Evolutionary conservation across 108 stramenopile genomes (phyloP).

Genomic region (Skeletonema menzelii): DNA sequence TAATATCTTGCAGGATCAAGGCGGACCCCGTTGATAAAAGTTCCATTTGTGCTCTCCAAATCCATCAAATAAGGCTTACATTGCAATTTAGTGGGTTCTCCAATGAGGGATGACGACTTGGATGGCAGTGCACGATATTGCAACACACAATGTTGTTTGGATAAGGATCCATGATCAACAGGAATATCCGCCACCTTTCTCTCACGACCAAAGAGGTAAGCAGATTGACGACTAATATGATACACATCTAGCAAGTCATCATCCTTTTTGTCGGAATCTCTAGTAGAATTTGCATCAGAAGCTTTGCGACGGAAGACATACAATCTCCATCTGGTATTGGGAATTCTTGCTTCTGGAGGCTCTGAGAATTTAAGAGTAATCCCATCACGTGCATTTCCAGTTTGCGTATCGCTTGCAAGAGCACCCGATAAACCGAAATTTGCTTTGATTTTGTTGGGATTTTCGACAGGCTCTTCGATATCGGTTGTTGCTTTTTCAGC

Average conservation of each 20-base stretch:
- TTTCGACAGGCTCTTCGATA: conserved; percentile 12
- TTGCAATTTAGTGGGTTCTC: conserved; percentile 31
- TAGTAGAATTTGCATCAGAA: not conserved
- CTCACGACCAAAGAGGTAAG: conserved; percentile 94
- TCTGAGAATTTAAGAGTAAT: conserved; percentile 93
- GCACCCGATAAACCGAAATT: conserved; percentile 97
- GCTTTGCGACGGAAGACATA: conserved; percentile 85
- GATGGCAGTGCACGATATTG: conserved; percentile 86
- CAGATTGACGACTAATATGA: conserved; percentile 87
- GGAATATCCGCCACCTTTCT: conserved; percentile 87
- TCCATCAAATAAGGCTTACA: conserved; percentile 97
- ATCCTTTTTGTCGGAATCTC: conserved; percentile 1
- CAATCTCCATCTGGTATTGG: conserved; percentile 91
- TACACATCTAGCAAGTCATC: conserved; percentile 75
- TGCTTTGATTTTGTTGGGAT: conserved; percentile 61
- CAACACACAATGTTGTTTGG: conserved; percentile 95
- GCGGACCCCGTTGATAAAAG: conserved; percentile 89
- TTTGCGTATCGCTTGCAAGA: conserved; percentile 83
- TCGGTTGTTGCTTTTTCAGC: not conserved
- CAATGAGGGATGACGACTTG: conserved; percentile 14
- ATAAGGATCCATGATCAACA: conserved; percentile 82
- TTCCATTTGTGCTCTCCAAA: conserved; percentile 95
- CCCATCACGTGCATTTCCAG: conserved; percentile 93
- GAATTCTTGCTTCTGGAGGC: conserved; percentile 92
- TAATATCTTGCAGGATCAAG: conserved; percentile 94